Evolutionary conservation across 148 eudicot genomes (phyloP).

Genomic region (Rhododendron mucronatum): DNA sequence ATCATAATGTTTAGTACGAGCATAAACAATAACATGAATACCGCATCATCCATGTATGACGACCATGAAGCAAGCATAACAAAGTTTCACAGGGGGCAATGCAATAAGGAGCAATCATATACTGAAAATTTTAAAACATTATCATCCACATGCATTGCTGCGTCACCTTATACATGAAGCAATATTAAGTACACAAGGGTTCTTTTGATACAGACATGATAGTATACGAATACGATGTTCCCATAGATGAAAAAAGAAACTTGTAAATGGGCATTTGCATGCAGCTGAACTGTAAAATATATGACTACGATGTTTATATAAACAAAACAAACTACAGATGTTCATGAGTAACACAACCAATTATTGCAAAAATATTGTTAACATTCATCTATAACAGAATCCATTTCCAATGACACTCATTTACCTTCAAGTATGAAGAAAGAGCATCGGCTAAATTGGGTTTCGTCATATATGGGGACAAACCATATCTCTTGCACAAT

Average conservation of each 20-base stretch:
- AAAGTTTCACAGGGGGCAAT: not conserved
- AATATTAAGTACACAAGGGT: not conserved
- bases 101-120: not conserved
- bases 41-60: not conserved
- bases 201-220: not conserved
- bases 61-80: not conserved
- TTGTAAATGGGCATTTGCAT: not conserved
- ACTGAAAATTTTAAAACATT: not conserved
- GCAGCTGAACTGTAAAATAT: not conserved
- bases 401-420: slow-evolving; percentile 9
- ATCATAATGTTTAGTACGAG: not conserved
- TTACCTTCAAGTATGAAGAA: slow-evolving; percentile 42
- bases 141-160: not conserved
- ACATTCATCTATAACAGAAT: not conserved
- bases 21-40: not conserved
- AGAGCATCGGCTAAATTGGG: slow-evolving; percentile 45
- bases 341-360: not conserved
- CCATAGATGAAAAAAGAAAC: not conserved
- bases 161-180: not conserved
- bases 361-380: not conserved
- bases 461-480: slow-evolving; percentile 46
- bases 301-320: not conserved
- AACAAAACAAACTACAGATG: not conserved
- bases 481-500: slow-evolving; percentile 47
- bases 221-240: not conserved